Conservation (phyloP, 2,329 filamentous ascomycete genomes). For the Polychaeton citri region DNA sequence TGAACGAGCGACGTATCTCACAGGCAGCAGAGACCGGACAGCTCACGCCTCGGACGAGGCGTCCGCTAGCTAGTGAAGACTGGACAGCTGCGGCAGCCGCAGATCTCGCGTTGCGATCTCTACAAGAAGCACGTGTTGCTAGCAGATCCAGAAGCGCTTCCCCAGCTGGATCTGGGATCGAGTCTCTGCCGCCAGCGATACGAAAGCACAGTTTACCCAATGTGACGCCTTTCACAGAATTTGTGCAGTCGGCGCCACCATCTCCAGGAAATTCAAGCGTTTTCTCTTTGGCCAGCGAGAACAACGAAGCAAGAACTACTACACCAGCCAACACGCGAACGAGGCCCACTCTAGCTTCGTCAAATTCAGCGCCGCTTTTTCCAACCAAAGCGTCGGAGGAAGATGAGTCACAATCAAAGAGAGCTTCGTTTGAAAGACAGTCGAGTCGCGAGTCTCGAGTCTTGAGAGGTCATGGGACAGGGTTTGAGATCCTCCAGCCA, state of each 20-base stretch:
- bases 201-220: constrained; percentile 17
- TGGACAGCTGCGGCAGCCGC: constrained; percentile 1
- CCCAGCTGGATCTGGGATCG: constrained; percentile 6
- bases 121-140: neutral
- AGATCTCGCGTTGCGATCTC: neutral
- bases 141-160: neutral
- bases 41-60: constrained; percentile 19
- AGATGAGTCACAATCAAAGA: neutral
- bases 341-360: neutral
- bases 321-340: neutral
- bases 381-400: neutral
- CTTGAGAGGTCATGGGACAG: constrained; percentile 19
- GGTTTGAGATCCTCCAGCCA: constrained; percentile 22
- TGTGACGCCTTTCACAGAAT: constrained; percentile 17
- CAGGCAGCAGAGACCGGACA: constrained; percentile 39
- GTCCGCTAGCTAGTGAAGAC: constrained; percentile 7
- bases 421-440: neutral
- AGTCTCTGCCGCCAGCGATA: constrained; percentile 14
- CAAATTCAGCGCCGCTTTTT: neutral
- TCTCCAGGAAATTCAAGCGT: constrained; percentile 7
- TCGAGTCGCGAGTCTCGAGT: constrained; percentile 8
- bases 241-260: constrained; percentile 16
- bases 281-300: constrained; percentile 1
- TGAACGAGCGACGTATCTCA: constrained; percentile 34
- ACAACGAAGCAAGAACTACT: neutral